Evolutionary conservation across 2,329 filamentous ascomycete genomes (phyloP), one percentile per base, ranked within the genome.

Genomic region (Purpureocillium lavendulum): DNA sequence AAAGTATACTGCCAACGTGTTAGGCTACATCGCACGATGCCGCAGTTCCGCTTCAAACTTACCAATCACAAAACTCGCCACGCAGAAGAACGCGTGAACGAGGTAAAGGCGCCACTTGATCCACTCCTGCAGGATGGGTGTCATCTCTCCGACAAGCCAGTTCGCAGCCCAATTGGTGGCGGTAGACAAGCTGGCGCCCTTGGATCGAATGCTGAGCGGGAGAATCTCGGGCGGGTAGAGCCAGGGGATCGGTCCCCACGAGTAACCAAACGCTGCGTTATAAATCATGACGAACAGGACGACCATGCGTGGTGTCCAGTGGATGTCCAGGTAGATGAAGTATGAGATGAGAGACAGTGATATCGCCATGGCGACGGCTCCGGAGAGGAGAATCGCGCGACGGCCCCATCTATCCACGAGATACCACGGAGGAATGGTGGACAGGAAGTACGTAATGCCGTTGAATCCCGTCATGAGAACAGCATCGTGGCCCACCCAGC

Each of bases 131-230:
- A 97, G 69, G 40, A 97, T 80, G 2, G 92, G 92, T 1, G 92
- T 98, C 71, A 97, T 77, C 62, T 94, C 87, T 49, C 92, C 92
- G 4, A 97, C 92, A 18, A 97, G 70, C 85, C 88, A 98, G 65
- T 98, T 98, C 65, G 92, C 95, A 2, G 90, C 88, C 92, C 92
- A 98, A 59, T 98, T 98, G 26, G 89, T 82, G 14, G 92, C 92
- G 2, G 92, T 97, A 44, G 90, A 96, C 59, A 98, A 65, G 73
- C 88, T 95, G 39, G 92, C 90, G 45, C 92, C 92, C 71, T 97
- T 97, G 44, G 90, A 94, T 54, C 92, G 82, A 58, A 97, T 96
- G 69, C 88, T 96, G 44, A 98, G 71, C 4, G 92, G 92, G 33
- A 98, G 72, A 45, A 98, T 98, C 71, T 98, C 92, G n/a, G 92